A percentile compares a stretch with the other conserved stretches of the same genome.
These are phyloP conservation scores for Orbilia quercus DNA, from an alignment of 2,329 filamentous ascomycete species.

Conservation along the genomic window DNA sequence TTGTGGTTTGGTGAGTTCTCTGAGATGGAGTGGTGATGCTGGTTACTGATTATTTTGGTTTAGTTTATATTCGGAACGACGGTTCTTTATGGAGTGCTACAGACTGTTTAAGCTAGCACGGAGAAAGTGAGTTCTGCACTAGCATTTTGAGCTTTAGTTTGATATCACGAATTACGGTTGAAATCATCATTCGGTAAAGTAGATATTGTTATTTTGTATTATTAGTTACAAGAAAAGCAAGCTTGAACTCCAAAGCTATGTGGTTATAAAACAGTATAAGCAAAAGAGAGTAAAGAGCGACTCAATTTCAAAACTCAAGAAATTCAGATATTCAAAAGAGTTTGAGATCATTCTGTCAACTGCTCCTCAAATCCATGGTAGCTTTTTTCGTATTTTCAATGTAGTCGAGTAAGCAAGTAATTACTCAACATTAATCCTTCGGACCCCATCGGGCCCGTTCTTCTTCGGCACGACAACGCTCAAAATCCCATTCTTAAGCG, in stretches of 20 bases:
- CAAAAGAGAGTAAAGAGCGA: slow-evolving; percentile 8
- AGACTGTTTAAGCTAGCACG: slow-evolving; percentile 37
- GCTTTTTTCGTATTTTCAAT: slow-evolving; percentile 7
- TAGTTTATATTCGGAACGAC: slow-evolving; percentile 54
- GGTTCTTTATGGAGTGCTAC: slow-evolving; percentile 50
- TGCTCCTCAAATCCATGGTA: slow-evolving; percentile 6
- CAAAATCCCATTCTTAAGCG: slow-evolving; percentile 55
- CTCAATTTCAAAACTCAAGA: not conserved
- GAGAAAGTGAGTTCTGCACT: not conserved
- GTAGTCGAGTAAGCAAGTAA: not conserved
- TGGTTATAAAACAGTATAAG: slow-evolving; percentile 6
- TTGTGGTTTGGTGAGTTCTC: slow-evolving; percentile 55
- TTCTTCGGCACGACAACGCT: slow-evolving; percentile 56
- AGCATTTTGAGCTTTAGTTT: not conserved
- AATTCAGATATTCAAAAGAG: slow-evolving; percentile 1
- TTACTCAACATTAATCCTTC: slow-evolving; percentile 54
- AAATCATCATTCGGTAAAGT: slow-evolving; percentile 1
- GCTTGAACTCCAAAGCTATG: slow-evolving; percentile 26
- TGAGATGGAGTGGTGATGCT: not conserved
- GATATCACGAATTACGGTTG: not conserved
- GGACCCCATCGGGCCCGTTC: slow-evolving; percentile 29
- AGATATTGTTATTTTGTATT: slow-evolving; percentile 21
- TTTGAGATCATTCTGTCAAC: slow-evolving; percentile 3
- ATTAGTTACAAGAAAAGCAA: slow-evolving; percentile 18
- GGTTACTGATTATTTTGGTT: not conserved